Evolutionary conservation across 1,284 basidiomycete species (phyloP).

Genomic region (Microbotryum lychnidis-dioicae): DNA sequence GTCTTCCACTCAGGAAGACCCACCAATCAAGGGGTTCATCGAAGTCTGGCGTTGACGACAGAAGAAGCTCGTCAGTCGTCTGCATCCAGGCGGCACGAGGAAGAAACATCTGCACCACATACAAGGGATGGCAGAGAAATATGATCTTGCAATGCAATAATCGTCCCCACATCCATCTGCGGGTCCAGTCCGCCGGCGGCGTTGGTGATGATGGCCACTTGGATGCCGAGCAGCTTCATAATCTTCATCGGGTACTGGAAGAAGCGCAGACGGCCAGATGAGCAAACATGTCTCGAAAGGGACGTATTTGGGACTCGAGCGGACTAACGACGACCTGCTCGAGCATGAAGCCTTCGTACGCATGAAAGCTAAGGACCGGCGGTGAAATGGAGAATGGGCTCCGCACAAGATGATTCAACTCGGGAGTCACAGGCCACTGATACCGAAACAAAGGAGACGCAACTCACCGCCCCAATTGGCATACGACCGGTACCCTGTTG

Average conservation of each 20-base stretch:
- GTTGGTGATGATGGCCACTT: constrained; percentile 31
- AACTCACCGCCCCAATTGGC: constrained; percentile 30
- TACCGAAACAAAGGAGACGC: background rate
- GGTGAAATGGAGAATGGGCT: too few relatives aligned
- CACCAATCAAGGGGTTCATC: constrained; percentile 32
- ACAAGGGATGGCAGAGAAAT: constrained; percentile 30
- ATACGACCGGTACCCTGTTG: constrained; percentile 29
- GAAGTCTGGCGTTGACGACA: constrained; percentile 12
- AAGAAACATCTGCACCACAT: background rate
- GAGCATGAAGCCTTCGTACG: constrained; percentile 25
- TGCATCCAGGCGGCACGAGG: background rate
- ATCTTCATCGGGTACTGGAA: constrained; percentile 26
- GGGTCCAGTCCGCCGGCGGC: constrained; percentile 34
- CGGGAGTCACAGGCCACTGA: too few relatives aligned
- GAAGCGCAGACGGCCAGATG: background rate
- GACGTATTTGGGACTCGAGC: too few relatives aligned
- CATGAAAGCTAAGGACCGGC: constrained; percentile 9
- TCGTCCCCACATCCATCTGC: constrained; percentile 25
- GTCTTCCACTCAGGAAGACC: background rate
- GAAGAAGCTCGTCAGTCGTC: background rate
- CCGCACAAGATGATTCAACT: too few relatives aligned
- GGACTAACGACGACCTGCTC: constrained; percentile 9
- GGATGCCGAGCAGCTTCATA: constrained; percentile 28
- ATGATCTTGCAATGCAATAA: constrained; percentile 31
- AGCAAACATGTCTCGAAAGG: too few relatives aligned